Evolutionary conservation across 2,329 filamentous ascomycete species (phyloP).

Genomic region (Botrytis medusae): DNA sequence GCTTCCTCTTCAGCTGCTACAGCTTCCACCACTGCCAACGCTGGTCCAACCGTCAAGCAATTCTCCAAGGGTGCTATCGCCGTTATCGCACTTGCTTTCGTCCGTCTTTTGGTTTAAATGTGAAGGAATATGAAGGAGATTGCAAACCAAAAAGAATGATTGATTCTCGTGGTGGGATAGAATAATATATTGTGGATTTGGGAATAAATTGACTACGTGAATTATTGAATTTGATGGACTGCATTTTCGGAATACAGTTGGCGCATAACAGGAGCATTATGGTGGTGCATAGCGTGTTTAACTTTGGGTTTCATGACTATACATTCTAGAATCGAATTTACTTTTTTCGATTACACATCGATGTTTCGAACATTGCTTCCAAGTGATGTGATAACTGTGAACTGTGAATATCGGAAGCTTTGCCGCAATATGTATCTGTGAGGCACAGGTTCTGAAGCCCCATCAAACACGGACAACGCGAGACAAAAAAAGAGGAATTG

Average conservation of each 20-base stretch:
- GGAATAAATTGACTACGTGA: constrained; percentile 4
- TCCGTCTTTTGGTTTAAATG: constrained; percentile 9
- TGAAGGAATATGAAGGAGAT: neutral
- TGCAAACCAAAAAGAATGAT: neutral
- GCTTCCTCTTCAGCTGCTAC: constrained; percentile 3
- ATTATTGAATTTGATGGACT: neutral
- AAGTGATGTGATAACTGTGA: neutral
- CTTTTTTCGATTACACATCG: neutral
- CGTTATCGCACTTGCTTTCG: constrained; percentile 19
- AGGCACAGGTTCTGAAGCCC: neutral
- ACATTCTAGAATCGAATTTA: neutral
- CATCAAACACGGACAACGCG: neutral
- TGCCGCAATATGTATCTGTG: neutral
- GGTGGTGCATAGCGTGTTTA: constrained; percentile 16
- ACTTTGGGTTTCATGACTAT: constrained; percentile 10
- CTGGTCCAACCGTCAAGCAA: constrained; percentile 14
- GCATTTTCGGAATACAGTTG: constrained; percentile 1
- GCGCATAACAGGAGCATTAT: constrained; percentile 11
- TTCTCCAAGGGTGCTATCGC: constrained; percentile 20
- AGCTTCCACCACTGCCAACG: constrained; percentile 7
- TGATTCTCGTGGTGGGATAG: neutral
- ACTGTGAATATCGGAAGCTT: neutral
- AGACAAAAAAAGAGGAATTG: neutral
- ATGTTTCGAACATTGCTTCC: neutral
- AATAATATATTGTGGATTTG: constrained; percentile 7